A percentile compares a stretch with the other conserved stretches of the same genome.
These are phyloP conservation scores for Calycina herbarum DNA, from an alignment of 2,329 filamentous ascomycete genomes.

Conservation along the genomic window DNA sequence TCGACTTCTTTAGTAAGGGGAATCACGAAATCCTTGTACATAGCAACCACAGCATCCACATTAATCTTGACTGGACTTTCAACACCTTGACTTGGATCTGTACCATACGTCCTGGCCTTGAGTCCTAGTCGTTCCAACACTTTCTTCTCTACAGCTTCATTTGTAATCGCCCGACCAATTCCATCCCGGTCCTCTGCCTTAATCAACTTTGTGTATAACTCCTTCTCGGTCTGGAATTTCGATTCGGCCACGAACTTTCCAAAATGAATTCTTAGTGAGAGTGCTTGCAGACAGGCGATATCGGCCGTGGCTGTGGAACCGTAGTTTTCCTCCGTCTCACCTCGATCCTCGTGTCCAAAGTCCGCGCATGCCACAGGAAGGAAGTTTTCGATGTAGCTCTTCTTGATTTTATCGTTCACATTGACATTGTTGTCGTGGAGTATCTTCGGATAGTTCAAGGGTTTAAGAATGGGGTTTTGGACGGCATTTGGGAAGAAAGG, in stretches of 20 bases:
- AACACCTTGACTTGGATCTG: constrained; percentile 70
- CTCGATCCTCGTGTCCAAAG: constrained; percentile 74
- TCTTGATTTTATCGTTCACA: constrained; percentile 84
- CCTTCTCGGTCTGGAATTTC: constrained; percentile 84
- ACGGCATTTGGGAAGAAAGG: constrained; percentile 89
- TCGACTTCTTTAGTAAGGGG: constrained; percentile 97
- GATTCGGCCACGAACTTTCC: constrained; percentile 97
- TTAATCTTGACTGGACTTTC: constrained; percentile 78
- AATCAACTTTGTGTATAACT: constrained; percentile 80
- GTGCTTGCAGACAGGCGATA: constrained; percentile 83
- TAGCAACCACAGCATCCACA: constrained; percentile 82
- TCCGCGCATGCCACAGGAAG: constrained; percentile 81
- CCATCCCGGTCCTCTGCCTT: constrained; percentile 74
- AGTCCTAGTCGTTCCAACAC: constrained; percentile 82
- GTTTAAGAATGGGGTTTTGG: constrained; percentile 78
- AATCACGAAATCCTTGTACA: constrained; percentile 93
- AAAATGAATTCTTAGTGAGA: constrained; percentile 91
- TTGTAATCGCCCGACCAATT: constrained; percentile 88
- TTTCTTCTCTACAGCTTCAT: constrained; percentile 84
- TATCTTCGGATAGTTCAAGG: constrained; percentile 83
- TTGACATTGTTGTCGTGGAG: constrained; percentile 87
- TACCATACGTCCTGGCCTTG: constrained; percentile 93
- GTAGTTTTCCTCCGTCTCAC: constrained; percentile 91
- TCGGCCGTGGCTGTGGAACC: constrained; percentile 89
- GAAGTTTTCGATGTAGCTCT: constrained; percentile 79